Percentiles rank a stretch among this genome's conserved stretches.
Evolutionary conservation across 805 yeast genomes (phyloP).

Genomic region (Brettanomyces sp.): DNA sequence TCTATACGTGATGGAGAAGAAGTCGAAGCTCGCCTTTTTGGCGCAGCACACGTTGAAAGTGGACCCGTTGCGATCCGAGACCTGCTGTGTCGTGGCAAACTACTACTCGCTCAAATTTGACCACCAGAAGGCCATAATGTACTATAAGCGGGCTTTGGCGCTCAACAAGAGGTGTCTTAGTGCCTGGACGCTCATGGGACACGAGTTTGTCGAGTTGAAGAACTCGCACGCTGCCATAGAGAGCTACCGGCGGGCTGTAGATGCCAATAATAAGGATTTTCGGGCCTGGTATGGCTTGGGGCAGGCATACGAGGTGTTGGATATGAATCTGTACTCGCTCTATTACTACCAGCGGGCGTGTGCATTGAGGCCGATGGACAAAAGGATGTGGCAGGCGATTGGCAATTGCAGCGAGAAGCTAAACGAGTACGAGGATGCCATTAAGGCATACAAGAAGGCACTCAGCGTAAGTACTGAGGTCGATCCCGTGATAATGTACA

Average conservation of each 20-base stretch:
- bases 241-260: slow-evolving; percentile 87
- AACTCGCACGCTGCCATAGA: slow-evolving; percentile 97
- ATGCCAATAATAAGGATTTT: slow-evolving; percentile 79
- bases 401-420: slow-evolving; percentile 84
- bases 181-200: slow-evolving; percentile 99
- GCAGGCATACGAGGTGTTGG: slow-evolving; percentile 93
- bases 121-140: slow-evolving; percentile 90
- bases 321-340: slow-evolving; percentile 86
- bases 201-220: slow-evolving; percentile 92
- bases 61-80: slow-evolving; percentile 85
- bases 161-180: slow-evolving; percentile 71
- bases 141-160: slow-evolving; percentile 81
- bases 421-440: slow-evolving; percentile 59
- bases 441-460: slow-evolving; percentile 77
- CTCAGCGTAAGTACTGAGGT: slow-evolving; percentile 39
- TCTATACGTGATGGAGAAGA: slow-evolving; percentile 85
- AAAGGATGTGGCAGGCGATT: slow-evolving; percentile 93
- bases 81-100: slow-evolving; percentile 90
- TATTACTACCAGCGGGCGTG: slow-evolving; percentile 91
- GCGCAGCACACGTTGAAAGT: slow-evolving; percentile 79
- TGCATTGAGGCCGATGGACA: slow-evolving; percentile 77
- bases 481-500: slow-evolving; percentile 49
- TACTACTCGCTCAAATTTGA: slow-evolving; percentile 86
- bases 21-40: slow-evolving; percentile 70
- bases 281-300: slow-evolving; percentile 99